Base-by-base conservation (phyloP, 208 protist species). In the Crithidia thermophila region DNA sequence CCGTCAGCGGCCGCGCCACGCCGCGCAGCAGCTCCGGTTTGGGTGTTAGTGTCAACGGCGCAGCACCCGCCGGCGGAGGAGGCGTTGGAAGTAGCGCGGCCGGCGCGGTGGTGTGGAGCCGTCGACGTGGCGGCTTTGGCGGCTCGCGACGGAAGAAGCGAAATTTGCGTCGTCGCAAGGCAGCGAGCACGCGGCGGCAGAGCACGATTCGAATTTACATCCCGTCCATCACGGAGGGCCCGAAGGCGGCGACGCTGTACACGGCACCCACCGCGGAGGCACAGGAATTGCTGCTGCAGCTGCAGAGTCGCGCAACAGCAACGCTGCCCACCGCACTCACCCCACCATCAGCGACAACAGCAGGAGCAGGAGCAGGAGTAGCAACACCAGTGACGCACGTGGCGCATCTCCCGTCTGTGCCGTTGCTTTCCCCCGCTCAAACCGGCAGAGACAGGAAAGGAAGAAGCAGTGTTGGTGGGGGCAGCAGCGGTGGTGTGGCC, bases 221-320 rank as follows among this genome's bases (percentile, higher is more conserved):
- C n/a, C 64, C 69, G 16, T 77, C 69, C 30, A 70, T 76, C 59
- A 75, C 70, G 7, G 69, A 81, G 21, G 75, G 75, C 14, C 75
- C 75, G 16, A 71, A 73, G 58, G 75, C 75, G 10, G 40, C 63
- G 25, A 65, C 58, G 31, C 75, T 81, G 8, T 81, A 77, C 64
- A 73, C 64, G 23, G 75, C 75, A 4, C 69, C 75, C 9, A 78
- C 64, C 31, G 72, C 66, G 4, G 65, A 78, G 36, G 65, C 72
- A 21, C 65, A 72, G 23, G 65, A 71, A 37, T 37, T 59, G 33
- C 47, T 72, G 28, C 27, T 65, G 31, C 72, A 51, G 28, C 65
- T 72, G 42, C 72, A 72, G 43, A 64, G 46, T 18, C 53, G 60
- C 18, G 50, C 62, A 4, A 18, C 39, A 10, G n/a, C 37, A 28